Evolutionary conservation across 148 eudicot species (phyloP).

Genomic region (Silene uniflora): DNA sequence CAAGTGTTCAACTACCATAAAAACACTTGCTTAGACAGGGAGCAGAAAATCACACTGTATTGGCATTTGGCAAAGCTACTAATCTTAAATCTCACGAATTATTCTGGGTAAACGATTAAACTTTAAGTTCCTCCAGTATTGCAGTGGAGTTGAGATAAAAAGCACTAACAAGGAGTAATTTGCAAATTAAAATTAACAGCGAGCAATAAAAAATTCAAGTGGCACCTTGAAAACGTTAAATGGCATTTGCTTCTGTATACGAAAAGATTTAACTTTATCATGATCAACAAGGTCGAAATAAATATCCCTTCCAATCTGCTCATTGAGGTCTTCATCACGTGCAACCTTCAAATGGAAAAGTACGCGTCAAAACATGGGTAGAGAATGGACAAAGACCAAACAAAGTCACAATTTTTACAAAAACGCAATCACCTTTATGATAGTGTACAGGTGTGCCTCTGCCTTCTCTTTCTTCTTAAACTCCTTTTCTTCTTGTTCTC

Average conservation of each 20-base stretch:
- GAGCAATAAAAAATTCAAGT: not conserved
- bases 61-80: not conserved
- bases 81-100: not conserved
- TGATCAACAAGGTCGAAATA: conserved; percentile 97
- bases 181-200: not conserved
- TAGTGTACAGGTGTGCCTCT: conserved; percentile 96
- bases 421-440: conserved; percentile 62
- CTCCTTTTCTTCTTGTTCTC: conserved; percentile 94
- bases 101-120: not conserved
- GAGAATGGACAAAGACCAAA: not conserved
- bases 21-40: not conserved
- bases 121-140: not conserved
- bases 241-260: conserved; percentile 83
- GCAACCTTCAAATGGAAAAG: conserved; percentile 58
- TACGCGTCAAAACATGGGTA: conserved; percentile 5
- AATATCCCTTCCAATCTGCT: conserved; percentile 89
- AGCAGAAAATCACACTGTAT: too few species aligned
- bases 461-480: conserved; percentile 89
- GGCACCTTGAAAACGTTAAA: conserved; percentile 79
- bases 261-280: conserved; percentile 86
- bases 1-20: too few species aligned
- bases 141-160: not conserved
- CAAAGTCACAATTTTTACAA: conserved; percentile 9
- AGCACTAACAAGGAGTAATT: not conserved
- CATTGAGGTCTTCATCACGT: conserved; percentile 74